Evolutionary conservation across 768 basidiomycete species (phyloP).

Genomic region (Brasilioporus rufonigricans): DNA sequence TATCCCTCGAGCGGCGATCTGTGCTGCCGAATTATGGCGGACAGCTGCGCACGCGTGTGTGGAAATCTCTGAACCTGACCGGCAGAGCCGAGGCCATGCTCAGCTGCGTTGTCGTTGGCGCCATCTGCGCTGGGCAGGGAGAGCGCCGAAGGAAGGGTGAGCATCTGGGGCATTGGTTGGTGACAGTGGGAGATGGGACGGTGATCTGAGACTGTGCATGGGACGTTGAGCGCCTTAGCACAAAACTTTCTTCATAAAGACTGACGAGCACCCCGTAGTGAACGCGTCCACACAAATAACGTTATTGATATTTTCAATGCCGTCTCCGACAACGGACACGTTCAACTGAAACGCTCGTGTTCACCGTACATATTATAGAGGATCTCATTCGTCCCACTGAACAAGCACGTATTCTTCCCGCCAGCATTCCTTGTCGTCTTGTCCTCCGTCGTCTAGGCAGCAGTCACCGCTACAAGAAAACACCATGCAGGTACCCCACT

Average conservation of each 20-base stretch:
- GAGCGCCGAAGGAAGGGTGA: conserved; percentile 21
- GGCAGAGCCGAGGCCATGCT: conserved; percentile 11
- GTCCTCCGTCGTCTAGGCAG: conserved; percentile 43
- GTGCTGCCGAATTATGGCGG: conserved; percentile 69
- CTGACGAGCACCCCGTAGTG: conserved; percentile 7
- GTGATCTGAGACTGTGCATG: conserved; percentile 22
- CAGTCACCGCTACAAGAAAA: conserved; percentile 88
- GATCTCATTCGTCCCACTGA: conserved; percentile 65
- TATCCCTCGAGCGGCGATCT: conserved; percentile 52
- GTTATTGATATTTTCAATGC: conserved; percentile 14
- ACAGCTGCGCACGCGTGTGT: conserved; percentile 80
- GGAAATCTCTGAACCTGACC: conserved; percentile 53
- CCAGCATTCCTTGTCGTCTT: conserved; percentile 50
- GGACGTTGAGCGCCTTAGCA: conserved; percentile 22
- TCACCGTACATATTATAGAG: neutral
- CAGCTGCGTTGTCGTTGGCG: conserved; percentile 20
- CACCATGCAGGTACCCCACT: conserved; percentile 91
- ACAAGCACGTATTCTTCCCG: conserved; percentile 72
- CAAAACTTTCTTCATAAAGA: conserved; percentile 10
- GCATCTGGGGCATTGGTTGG: conserved; percentile 24
- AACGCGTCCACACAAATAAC: conserved; percentile 22
- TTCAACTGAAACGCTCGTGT: neutral
- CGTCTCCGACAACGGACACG: conserved; percentile 1
- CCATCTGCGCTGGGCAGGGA: conserved; percentile 6
- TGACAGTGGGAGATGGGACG: conserved; percentile 16